Evolutionary conservation across 2,329 filamentous ascomycete genomes (phyloP).

Genomic region (Colletotrichum somersetense): DNA sequence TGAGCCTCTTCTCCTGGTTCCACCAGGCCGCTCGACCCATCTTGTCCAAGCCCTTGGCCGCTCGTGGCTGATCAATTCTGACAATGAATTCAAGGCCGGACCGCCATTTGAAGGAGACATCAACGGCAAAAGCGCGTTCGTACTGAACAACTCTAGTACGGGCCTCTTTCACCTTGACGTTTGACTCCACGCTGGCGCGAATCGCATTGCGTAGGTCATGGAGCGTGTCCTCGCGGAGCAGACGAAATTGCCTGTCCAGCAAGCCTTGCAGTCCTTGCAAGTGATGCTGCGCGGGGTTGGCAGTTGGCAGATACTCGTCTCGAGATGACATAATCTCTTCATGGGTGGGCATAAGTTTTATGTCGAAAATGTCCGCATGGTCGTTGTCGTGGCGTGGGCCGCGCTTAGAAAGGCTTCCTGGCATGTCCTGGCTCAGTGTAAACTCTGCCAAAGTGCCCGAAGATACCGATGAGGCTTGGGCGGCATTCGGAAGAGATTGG

Average conservation of each 20-base stretch:
- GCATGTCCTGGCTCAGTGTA: constrained; percentile 49
- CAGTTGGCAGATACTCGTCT: constrained; percentile 59
- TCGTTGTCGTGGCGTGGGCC: constrained; percentile 64
- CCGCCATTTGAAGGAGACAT: constrained; percentile 52
- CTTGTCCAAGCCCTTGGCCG: constrained; percentile 42
- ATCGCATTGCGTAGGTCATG: constrained; percentile 64
- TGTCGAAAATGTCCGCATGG: constrained; percentile 57
- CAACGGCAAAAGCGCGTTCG: constrained; percentile 42
- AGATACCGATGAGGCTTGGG: constrained; percentile 26
- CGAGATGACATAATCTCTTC: constrained; percentile 59
- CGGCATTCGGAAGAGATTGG: constrained; percentile 39
- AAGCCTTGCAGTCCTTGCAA: constrained; percentile 59
- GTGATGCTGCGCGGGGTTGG: constrained; percentile 52
- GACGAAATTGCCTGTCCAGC: constrained; percentile 67
- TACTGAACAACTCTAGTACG: constrained; percentile 42
- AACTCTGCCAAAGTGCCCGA: constrained; percentile 45
- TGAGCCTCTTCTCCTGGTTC: constrained; percentile 61
- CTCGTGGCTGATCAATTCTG: constrained; percentile 59
- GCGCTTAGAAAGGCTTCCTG: constrained; percentile 49
- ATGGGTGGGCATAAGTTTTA: constrained; percentile 63
- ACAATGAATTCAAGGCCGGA: constrained; percentile 60
- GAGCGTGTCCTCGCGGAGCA: constrained; percentile 67
- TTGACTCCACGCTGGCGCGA: constrained; percentile 42
- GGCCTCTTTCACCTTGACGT: constrained; percentile 49
- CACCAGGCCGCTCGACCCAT: constrained; percentile 62